Evolutionary conservation across 2,329 filamentous ascomycete genomes (phyloP), one percentile per base, ranked within the genome.

Genomic region (Xylaria sp.): DNA sequence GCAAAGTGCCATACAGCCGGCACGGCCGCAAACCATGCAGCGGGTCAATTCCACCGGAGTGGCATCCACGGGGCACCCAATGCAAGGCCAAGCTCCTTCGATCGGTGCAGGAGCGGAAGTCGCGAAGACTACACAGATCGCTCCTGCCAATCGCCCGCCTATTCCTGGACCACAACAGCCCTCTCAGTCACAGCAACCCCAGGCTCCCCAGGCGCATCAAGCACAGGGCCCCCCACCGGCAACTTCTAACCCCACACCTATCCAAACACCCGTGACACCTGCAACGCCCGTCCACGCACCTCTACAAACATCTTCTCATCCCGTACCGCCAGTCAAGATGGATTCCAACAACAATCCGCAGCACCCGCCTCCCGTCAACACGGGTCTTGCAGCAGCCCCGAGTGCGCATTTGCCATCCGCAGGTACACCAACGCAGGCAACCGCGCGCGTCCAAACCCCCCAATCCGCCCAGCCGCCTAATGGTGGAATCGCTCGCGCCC

Each of bases 401-500:
- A 68, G 68, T 2, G 64, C 66, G 56, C 73, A 77, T 47, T 66
- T 79, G 61, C 71, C 73, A 19, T 75, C 76, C 0, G 74, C 73
- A 47, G 77, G 78, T 58, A 80, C 80, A 6, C 80, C 80, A 19
- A 81, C 79, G 0, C 80, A 82, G 57, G 73, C 73, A 16, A 75
- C 77, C 3, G 74, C 75, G 7, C 78, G 81, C 54, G 73, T 80
- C 4, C 78, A 78, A 59, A 82, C 81, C 8, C 78, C 81, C 1
- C 81, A 83, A 46, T 69, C 68, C 3, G 64, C 66, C 7, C 65
- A 70, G 60, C 64, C 65, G 63, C 55, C 65, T 16, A 50, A 64
- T 19, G 57, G 56, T 37, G 49, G 67, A 16, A 66, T 64, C 60
- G 65, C 63, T 62, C 71, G 58, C 42, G 65, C 65, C 51, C 65